These are phyloP conservation scores for Sedum album DNA, from an alignment of 164 flowering plant genomes.

Conservation along the genomic window DNA sequence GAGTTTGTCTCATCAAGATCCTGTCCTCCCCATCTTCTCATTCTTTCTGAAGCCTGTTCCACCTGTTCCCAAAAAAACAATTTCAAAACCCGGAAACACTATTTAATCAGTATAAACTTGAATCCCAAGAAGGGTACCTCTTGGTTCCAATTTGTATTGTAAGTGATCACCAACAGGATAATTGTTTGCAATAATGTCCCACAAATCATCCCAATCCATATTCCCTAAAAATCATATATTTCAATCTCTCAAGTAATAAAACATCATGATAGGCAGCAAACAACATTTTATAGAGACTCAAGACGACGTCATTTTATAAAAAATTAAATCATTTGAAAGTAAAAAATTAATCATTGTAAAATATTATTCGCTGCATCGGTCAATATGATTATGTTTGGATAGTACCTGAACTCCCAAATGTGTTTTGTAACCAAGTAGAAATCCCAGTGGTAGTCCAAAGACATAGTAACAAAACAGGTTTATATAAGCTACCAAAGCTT, in stretches of 20 bases:
- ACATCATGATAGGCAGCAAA: no score
- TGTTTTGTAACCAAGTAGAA: slow-evolving; percentile 12
- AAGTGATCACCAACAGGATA: slow-evolving; percentile 47
- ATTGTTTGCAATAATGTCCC: slow-evolving; percentile 77
- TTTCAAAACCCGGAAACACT: not conserved
- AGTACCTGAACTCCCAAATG: slow-evolving; percentile 13
- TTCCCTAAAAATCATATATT: not conserved
- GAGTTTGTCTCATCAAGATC: not conserved
- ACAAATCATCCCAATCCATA: slow-evolving; percentile 59
- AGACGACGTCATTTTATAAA: no score
- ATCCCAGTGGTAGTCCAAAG: slow-evolving; percentile 14
- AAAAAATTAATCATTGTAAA: no score
- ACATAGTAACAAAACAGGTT: slow-evolving; percentile 11
- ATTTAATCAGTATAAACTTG: no score
- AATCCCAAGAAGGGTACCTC: slow-evolving; percentile 10
- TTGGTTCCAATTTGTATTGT: slow-evolving; percentile 49
- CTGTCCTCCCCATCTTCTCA: slow-evolving; percentile 11
- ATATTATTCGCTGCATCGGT: no score
- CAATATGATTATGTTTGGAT: no score
- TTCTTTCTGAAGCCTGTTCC: slow-evolving; percentile 6
- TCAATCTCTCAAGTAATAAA: not conserved
- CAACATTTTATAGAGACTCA: no score
- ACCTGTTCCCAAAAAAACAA: slow-evolving; percentile 1
- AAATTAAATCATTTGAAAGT: no score
- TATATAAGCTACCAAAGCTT: slow-evolving; percentile 13